Conservation (phyloP, 1,139 yeast genomes). For the Yamadazyma pseudoaaseri region DNA sequence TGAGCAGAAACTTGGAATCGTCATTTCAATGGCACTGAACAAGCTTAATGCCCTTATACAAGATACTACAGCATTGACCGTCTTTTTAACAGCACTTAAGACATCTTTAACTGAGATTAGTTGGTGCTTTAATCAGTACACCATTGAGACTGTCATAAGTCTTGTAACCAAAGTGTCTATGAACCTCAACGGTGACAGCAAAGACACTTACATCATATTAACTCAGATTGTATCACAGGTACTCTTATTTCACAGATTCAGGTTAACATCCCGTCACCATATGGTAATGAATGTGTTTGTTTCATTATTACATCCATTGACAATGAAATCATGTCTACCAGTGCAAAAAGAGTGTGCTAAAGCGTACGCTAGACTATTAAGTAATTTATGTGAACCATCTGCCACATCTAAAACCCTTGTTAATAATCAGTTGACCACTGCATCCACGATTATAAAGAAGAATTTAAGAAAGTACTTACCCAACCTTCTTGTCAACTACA, state of each 20-base stretch:
- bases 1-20: constrained; percentile 6
- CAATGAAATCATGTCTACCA: constrained; percentile 19
- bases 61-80: background rate
- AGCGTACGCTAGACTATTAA: constrained; percentile 56
- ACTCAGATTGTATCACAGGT: constrained; percentile 53
- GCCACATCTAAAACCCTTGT: constrained; percentile 15
- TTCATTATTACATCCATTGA: constrained; percentile 46
- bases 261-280: constrained; percentile 74
- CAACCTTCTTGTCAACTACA: constrained; percentile 55
- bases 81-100: constrained; percentile 16
- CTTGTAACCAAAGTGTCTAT: constrained; percentile 27
- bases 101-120: constrained; percentile 44
- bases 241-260: constrained; percentile 65
- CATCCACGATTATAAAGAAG: constrained; percentile 53
- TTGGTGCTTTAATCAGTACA: constrained; percentile 69
- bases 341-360: constrained; percentile 3
- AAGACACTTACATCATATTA: constrained; percentile 26
- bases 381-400: constrained; percentile 73
- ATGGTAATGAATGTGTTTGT: constrained; percentile 50
- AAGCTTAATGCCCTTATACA: background rate
- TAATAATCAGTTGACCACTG: constrained; percentile 47
- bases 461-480: constrained; percentile 65
- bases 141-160: constrained; percentile 53
- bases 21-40: constrained; percentile 6
- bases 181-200: too few relatives aligned